phyloP scores from a whole-genome alignment of 495 filamentous ascomycete genomes.

The Trichodelitschia bisporula region DNA sequence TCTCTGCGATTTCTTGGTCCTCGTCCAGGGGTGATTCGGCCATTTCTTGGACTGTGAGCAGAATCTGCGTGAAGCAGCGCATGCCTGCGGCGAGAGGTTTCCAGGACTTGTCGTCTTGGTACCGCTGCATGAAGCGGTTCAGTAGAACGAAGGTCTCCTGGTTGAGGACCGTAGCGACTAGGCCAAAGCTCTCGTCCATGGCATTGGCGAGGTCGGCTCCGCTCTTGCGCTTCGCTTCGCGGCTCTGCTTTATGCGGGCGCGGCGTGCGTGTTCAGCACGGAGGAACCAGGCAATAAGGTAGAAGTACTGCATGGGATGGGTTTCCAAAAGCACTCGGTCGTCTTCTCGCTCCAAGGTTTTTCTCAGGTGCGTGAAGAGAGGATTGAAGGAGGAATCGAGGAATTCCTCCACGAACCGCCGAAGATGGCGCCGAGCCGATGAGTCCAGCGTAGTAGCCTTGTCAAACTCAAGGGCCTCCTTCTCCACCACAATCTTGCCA shows the following conservation, averaged over 20 bases:
- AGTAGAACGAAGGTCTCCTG: slow-evolving; percentile 81
- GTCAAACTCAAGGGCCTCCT: slow-evolving; percentile 46
- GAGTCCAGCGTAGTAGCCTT: slow-evolving; percentile 39
- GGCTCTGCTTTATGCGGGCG: slow-evolving; percentile 21
- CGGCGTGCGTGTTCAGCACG: slow-evolving; percentile 64
- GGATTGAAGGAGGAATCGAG: slow-evolving; percentile 92
- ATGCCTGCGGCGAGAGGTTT: slow-evolving; percentile 65
- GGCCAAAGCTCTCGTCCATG: slow-evolving; percentile 55
- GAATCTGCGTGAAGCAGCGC: slow-evolving; percentile 66
- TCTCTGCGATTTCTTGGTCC: slow-evolving; percentile 94
- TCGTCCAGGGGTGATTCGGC: slow-evolving; percentile 60
- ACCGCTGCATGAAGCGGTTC: slow-evolving; percentile 56
- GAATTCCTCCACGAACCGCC: slow-evolving; percentile 76
- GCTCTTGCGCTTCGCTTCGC: slow-evolving; percentile 2
- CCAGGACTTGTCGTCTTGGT: slow-evolving; percentile 65
- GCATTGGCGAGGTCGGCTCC: slow-evolving; percentile 11
- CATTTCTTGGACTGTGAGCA: slow-evolving; percentile 95
- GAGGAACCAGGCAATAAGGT: slow-evolving; percentile 83
- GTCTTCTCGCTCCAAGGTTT: slow-evolving; percentile 74
- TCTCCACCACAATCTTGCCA: slow-evolving; percentile 36
- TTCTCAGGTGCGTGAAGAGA: slow-evolving; percentile 62
- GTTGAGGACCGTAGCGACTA: slow-evolving; percentile 71
- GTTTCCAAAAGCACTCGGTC: slow-evolving; percentile 43
- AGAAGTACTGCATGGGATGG: slow-evolving; percentile 71
- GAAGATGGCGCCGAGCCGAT: slow-evolving; percentile 43